Evolutionary conservation across 2,329 filamentous ascomycete species (phyloP).

Genomic region (Chrysoporthe austroafricana): DNA sequence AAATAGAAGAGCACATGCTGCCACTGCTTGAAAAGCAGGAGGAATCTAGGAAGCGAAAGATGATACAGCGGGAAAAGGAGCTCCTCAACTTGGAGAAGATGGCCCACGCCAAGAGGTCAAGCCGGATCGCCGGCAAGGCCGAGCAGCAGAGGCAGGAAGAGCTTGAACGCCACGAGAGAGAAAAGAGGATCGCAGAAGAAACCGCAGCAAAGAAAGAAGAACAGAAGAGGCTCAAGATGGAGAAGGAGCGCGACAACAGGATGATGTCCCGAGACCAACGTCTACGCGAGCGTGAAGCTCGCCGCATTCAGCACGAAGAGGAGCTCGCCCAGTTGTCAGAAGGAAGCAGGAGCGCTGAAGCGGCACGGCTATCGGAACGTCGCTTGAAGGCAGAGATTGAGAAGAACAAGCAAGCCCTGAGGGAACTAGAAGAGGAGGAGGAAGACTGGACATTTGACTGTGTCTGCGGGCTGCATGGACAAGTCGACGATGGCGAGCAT

Average conservation of each 20-base stretch:
- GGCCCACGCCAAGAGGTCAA: slow-evolving; percentile 92
- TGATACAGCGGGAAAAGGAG: slow-evolving; percentile 73
- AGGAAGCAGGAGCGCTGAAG: slow-evolving; percentile 65
- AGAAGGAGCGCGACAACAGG: slow-evolving; percentile 77
- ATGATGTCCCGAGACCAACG: slow-evolving; percentile 85
- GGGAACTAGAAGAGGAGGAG: slow-evolving; percentile 69
- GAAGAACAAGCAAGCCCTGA: slow-evolving; percentile 74
- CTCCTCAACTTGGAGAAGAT: slow-evolving; percentile 81
- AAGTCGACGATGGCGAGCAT: slow-evolving; percentile 92
- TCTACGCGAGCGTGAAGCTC: slow-evolving; percentile 81
- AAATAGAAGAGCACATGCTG: slow-evolving; percentile 76
- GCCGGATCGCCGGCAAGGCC: slow-evolving; percentile 79
- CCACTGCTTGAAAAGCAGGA: slow-evolving; percentile 83
- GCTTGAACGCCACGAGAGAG: slow-evolving; percentile 70
- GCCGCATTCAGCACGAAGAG: slow-evolving; percentile 81
- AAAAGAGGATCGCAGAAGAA: slow-evolving; percentile 66
- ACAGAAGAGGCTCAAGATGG: slow-evolving; percentile 59
- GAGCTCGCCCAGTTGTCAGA: slow-evolving; percentile 80
- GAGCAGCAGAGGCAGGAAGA: slow-evolving; percentile 79
- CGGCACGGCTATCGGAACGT: slow-evolving; percentile 73
- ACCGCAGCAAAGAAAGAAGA: slow-evolving; percentile 69
- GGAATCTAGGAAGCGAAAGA: slow-evolving; percentile 73
- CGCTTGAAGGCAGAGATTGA: slow-evolving; percentile 83
- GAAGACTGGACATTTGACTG: slow-evolving; percentile 96
- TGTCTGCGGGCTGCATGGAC: slow-evolving; percentile 84